Percentiles rank a stretch among this genome's conserved stretches.
Conservation (phyloP, 805 yeast genomes). For the Sungouiella thailandica region DNA sequence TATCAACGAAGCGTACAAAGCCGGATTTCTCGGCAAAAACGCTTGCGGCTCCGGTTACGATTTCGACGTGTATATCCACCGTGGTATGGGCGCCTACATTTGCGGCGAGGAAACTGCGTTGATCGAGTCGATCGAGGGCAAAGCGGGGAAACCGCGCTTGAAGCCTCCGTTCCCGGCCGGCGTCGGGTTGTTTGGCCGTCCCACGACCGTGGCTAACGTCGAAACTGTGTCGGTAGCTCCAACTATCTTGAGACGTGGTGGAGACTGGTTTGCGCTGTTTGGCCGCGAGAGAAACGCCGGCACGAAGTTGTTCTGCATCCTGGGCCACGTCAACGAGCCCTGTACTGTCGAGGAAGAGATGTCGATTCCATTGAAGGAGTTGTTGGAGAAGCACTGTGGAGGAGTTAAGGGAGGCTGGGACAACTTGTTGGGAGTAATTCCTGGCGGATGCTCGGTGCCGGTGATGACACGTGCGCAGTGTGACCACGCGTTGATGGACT, state of each 20-base stretch:
- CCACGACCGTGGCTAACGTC: slow-evolving; percentile 86
- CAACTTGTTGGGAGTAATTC: slow-evolving; percentile 79
- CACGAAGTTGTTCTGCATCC: slow-evolving; percentile 77
- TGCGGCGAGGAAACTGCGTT: slow-evolving; percentile 92
- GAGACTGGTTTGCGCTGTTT: slow-evolving; percentile 77
- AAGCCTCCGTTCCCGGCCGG: slow-evolving; percentile 97
- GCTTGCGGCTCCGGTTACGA: slow-evolving; percentile 86
- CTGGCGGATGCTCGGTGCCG: slow-evolving; percentile 90
- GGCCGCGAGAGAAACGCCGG: slow-evolving; percentile 86
- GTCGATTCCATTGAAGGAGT: slow-evolving; percentile 81
- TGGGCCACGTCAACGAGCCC: slow-evolving; percentile 89
- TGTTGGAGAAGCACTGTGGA: slow-evolving; percentile 85
- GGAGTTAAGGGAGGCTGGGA: slow-evolving; percentile 94
- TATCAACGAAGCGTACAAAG: slow-evolving; percentile 81
- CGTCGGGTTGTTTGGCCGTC: slow-evolving; percentile 86
- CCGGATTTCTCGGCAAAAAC: slow-evolving; percentile 74
- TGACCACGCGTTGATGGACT: slow-evolving; percentile 76
- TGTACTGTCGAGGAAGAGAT: slow-evolving; percentile 92
- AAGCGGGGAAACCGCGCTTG: slow-evolving; percentile 89
- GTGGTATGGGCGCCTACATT: slow-evolving; percentile 91
- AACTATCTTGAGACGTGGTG: slow-evolving; percentile 84
- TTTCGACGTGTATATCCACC: slow-evolving; percentile 78
- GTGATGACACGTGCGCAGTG: slow-evolving; percentile 65
- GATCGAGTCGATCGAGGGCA: slow-evolving; percentile 85
- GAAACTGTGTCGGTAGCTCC: slow-evolving; percentile 91